Evolutionary conservation across 2,329 filamentous ascomycete genomes (phyloP).

Genomic region (Monilinia aucupariae): DNA sequence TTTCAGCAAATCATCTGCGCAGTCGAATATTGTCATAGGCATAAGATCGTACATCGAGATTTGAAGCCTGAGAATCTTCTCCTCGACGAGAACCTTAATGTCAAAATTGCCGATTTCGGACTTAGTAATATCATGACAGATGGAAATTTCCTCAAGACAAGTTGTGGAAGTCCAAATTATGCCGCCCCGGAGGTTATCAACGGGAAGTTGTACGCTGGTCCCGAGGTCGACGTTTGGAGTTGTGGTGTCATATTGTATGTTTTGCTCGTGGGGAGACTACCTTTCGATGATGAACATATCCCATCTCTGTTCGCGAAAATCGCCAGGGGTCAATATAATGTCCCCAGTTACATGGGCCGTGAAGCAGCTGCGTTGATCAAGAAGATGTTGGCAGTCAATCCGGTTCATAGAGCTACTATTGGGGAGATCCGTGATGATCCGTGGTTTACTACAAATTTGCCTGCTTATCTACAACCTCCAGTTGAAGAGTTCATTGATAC

Average conservation of each 20-base stretch:
- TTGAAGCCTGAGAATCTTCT: slow-evolving; percentile 95
- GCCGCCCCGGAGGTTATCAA: slow-evolving; percentile 97
- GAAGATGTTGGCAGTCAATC: slow-evolving; percentile 92
- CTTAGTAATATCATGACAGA: slow-evolving; percentile 99
- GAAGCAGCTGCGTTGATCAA: slow-evolving; percentile 80
- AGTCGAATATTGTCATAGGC: slow-evolving; percentile 96
- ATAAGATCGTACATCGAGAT: slow-evolving; percentile 98
- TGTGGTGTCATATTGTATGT: slow-evolving; percentile 88
- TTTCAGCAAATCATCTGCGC: slow-evolving; percentile 99
- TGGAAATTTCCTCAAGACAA: slow-evolving; percentile 97
- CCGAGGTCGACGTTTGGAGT: slow-evolving; percentile 98
- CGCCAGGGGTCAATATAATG: slow-evolving; percentile 84
- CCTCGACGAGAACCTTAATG: slow-evolving; percentile 90
- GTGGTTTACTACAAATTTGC: slow-evolving; percentile 87
- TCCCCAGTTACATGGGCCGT: slow-evolving; percentile 83
- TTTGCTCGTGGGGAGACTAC: slow-evolving; percentile 72
- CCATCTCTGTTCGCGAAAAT: slow-evolving; percentile 98
- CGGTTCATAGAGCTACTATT: slow-evolving; percentile 88
- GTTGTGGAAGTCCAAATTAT: slow-evolving; percentile 96
- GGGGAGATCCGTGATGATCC: slow-evolving; percentile 87
- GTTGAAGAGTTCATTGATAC: slow-evolving; percentile 91
- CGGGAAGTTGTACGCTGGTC: slow-evolving; percentile 93
- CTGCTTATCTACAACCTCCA: slow-evolving; percentile 78
- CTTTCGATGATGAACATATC: slow-evolving; percentile 98
- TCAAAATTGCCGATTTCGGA: slow-evolving; percentile 98